phyloP scores from a whole-genome alignment of 306 rosid genomes.

The Ziziphus jujuba region DNA sequence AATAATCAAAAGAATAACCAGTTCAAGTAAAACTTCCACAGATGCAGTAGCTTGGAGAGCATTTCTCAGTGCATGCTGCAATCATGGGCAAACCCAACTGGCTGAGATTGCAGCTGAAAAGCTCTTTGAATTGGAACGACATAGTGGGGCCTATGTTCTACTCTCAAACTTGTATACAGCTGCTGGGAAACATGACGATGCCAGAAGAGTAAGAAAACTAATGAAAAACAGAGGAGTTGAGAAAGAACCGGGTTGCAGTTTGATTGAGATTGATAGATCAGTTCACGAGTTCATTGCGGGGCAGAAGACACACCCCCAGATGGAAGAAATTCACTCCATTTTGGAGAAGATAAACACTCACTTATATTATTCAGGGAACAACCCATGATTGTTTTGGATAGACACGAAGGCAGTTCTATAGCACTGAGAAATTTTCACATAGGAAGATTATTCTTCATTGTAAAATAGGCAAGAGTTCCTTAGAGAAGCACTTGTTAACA shows the following conservation, averaged over 20 bases:
- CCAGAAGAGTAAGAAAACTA: constrained; percentile 55
- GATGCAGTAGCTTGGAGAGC: constrained; percentile 81
- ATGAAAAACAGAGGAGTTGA: constrained; percentile 58
- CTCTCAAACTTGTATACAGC: constrained; percentile 63
- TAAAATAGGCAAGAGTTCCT: too few species aligned
- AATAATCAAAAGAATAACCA: constrained; percentile 36
- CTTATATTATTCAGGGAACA: constrained; percentile 13
- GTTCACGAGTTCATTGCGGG: constrained; percentile 67
- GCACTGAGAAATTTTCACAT: too few species aligned
- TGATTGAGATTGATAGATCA: constrained; percentile 53
- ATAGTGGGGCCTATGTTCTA: constrained; percentile 67
- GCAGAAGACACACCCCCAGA: constrained; percentile 47
- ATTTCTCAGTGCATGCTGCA: constrained; percentile 71
- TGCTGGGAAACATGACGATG: constrained; percentile 48
- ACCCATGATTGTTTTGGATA: too few species aligned
- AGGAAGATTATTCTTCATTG: too few species aligned
- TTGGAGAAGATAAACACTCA: constrained; percentile 48
- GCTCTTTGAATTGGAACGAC: constrained; percentile 39
- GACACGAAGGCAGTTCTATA: too few species aligned
- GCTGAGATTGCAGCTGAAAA: constrained; percentile 60
- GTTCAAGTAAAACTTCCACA: constrained; percentile 37
- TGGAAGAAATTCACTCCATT: constrained; percentile 51
- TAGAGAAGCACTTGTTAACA: too few species aligned
- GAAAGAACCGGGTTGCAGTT: constrained; percentile 78
- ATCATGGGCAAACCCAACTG: constrained; percentile 52